Evolutionary conservation across 2,329 filamentous ascomycete genomes (phyloP), one percentile per base, ranked within the genome.

Genomic region (Aurifilum marmelostoma): DNA sequence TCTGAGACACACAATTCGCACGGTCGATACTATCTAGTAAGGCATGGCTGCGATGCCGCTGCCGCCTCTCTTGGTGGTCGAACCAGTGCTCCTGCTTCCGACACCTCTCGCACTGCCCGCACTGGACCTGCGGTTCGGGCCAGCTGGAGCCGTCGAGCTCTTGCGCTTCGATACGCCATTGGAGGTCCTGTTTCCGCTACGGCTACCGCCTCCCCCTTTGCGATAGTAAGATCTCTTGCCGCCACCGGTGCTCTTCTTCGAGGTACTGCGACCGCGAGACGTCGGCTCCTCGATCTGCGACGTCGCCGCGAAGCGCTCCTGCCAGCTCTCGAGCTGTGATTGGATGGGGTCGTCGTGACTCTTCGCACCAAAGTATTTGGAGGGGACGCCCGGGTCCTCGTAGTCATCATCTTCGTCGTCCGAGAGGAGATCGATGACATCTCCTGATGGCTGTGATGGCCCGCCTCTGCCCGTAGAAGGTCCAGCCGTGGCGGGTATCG

Each of bases 341-440:
- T 71, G 65, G 56, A 71, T 61, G 2, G 69, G 69, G 21, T 71
- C 69, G 18, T 63, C 56, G 6, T 37, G 56, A 5, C 37, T 32
- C 14, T 29, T 60, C 32, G 61, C 70, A 47, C 75, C 73, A 70
- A 87, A 88, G 75, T 84, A 88, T 66, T 81, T 82, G 1, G 85
- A 88, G 37, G 80, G 75, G 66, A 81, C 79, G 21, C 79, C 75
- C 11, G 70, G 72, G 6, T 70, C 71, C 1, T 76, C 73, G 16
- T 74, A 75, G 0, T 78, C 75, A 18, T 78, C 77, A 7, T 74
- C 73, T 21, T 76, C 75, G 43, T 78, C 83, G 2, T 82, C 83
- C 72, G 83, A 85, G 71, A 88, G 83, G 32, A 90, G 79, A 71
- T 89, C 85, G 37, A 89, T 86, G 37, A 88, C 77, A 29, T 84